phyloP scores from a whole-genome alignment of 345 rosid species.

The Sonneratia caseolaris region DNA sequence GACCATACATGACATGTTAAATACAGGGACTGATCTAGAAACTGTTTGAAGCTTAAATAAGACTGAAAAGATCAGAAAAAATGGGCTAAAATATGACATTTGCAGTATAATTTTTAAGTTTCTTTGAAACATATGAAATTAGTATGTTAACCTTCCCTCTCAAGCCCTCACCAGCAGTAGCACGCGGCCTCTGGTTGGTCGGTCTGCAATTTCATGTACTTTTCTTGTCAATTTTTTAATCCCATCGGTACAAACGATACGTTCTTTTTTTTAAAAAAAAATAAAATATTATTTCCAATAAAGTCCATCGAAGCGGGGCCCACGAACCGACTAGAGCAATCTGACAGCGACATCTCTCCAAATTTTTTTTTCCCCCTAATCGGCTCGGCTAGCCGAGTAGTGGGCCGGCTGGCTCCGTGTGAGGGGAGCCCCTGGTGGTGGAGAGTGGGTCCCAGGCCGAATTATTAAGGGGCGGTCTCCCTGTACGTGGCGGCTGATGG shows the following conservation, averaged over 20 bases:
- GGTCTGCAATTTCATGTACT: constrained; percentile 19
- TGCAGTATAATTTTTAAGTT: too few relatives aligned
- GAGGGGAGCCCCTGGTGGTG: not conserved
- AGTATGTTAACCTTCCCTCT: constrained; percentile 8
- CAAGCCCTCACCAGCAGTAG: constrained; percentile 21
- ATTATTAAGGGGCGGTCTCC: constrained; percentile 1
- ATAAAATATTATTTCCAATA: not conserved
- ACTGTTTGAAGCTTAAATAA: not conserved
- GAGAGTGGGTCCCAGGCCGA: constrained; percentile 31
- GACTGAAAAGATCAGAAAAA: not conserved
- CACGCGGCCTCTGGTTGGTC: constrained; percentile 54
- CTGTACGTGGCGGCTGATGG: constrained; percentile 50
- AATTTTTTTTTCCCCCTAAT: constrained; percentile 6
- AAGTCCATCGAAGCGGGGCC: constrained; percentile 14
- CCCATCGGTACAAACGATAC: not conserved
- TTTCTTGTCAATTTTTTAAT: not conserved
- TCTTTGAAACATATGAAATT: not conserved
- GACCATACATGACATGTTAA: too few relatives aligned
- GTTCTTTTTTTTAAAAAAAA: constrained; percentile 6
- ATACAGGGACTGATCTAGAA: too few relatives aligned
- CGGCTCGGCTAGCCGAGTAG: constrained; percentile 2
- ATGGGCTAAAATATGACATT: too few relatives aligned
- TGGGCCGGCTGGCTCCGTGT: too few relatives aligned
- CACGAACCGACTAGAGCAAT: constrained; percentile 17
- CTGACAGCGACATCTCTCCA: constrained; percentile 41